Base-by-base conservation (phyloP, 192 early-diverging fungal genomes). In the Ambispora gerdemannii region DNA sequence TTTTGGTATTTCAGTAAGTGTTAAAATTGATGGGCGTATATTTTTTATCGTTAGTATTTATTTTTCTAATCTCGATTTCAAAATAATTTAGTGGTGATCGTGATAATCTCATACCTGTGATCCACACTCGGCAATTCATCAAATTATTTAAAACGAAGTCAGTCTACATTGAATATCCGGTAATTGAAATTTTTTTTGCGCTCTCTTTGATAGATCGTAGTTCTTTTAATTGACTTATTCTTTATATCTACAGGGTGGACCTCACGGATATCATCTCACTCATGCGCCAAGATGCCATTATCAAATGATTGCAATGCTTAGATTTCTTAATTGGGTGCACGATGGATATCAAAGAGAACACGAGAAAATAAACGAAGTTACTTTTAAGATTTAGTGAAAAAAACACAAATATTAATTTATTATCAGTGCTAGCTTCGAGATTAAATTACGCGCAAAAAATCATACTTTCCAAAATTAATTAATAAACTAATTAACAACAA, bases 1-100 rank as follows among this genome's bases (percentile, higher is more conserved):
- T 65, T 20, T 73, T 79, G 69, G 66, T 79, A 47, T 24, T 79
- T n/a, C 77, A 79, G 77, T 79, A 73, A 66, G 77, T 61, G 6
- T 6, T 4, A 24, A 0, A 3, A 32, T 33, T 19, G 30, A 27
- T 3, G 0, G 27, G 47, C 7, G 2, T 4, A 35, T 50, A 38
- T 34, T 19, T 58, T 34, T 35, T 30, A 10, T 32, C 28, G 11
- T 34, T 38, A 58, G 13, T 1, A 11, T 1, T 28, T 22, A 11
- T 38, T 33, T 63, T 0, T 33, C n/a, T 63, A 31, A 24, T 31
- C 3, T 8, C 27, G n/a, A n/a, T n/a, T n/a, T n/a, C n/a, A n/a
- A n/a, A n/a, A n/a, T n/a, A n/a, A n/a, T 28, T 51, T 71, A 78
- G 77, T 56, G 77, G 77, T 27, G 77, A 75, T 31, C 64, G 64